phyloP scores from a whole-genome alignment of 164 flowering plant species.

The Liriodendron chinense region DNA sequence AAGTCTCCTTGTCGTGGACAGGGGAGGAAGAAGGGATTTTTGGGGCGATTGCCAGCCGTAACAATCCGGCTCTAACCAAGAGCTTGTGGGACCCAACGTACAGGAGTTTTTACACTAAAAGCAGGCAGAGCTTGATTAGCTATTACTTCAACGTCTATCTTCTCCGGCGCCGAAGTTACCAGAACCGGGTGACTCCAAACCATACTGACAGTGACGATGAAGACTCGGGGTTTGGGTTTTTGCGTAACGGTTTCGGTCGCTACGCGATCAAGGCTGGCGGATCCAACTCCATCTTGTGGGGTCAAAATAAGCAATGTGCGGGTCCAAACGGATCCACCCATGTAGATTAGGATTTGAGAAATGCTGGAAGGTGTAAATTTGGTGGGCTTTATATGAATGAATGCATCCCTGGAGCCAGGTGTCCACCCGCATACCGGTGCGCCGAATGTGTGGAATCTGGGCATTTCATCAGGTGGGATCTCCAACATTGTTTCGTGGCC shows the following conservation, averaged over 20 bases:
- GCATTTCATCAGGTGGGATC: background rate
- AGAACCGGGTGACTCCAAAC: slow-evolving; percentile 59
- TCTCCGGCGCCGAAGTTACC: slow-evolving; percentile 55
- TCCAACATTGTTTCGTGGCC: background rate
- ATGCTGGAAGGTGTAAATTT: background rate
- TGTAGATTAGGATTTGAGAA: background rate
- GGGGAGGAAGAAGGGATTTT: slow-evolving; percentile 52
- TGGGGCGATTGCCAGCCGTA: slow-evolving; percentile 32
- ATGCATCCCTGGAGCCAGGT: background rate
- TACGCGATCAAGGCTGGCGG: slow-evolving; percentile 25
- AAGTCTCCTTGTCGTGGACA: slow-evolving; percentile 61
- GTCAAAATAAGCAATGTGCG: slow-evolving; percentile 38
- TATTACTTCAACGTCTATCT: slow-evolving; percentile 87
- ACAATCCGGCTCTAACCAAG: slow-evolving; percentile 36
- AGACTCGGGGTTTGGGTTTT: slow-evolving; percentile 42
- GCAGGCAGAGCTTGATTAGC: slow-evolving; percentile 53
- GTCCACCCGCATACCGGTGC: background rate
- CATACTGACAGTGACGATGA: slow-evolving; percentile 77
- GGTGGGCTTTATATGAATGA: background rate
- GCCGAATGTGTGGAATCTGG: background rate
- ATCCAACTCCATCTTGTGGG: slow-evolving; percentile 28
- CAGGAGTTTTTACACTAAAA: slow-evolving; percentile 43
- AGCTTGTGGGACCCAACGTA: slow-evolving; percentile 50
- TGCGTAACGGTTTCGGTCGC: slow-evolving; percentile 26
- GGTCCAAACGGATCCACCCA: slow-evolving; percentile 7